Conservation (phyloP, 2,329 filamentous ascomycete genomes). For the Purpureocillium lavendulum region DNA sequence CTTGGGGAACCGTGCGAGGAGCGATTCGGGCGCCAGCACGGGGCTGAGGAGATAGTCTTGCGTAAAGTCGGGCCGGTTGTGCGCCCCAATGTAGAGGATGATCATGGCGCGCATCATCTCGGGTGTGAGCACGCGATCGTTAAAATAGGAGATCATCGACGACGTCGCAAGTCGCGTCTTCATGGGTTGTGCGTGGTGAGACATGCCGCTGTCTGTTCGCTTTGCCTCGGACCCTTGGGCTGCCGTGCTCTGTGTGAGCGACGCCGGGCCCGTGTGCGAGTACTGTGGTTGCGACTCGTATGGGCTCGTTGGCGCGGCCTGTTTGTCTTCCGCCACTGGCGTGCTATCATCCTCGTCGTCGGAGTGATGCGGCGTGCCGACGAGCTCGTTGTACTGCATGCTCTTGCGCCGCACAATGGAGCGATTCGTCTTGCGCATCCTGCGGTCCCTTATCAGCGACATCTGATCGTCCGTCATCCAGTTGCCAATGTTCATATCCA, state of each 20-base stretch:
- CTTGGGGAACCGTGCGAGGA: conserved; percentile 84
- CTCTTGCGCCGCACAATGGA: conserved; percentile 76
- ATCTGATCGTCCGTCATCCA: conserved; percentile 99
- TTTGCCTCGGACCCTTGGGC: conserved; percentile 1
- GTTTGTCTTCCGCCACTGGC: conserved; percentile 15
- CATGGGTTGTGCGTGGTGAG: conserved; percentile 50
- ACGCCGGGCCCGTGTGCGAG: conserved; percentile 36
- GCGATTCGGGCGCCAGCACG: conserved; percentile 74
- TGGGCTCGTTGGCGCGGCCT: conserved; percentile 17
- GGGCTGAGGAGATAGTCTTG: conserved; percentile 88
- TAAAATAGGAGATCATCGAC: conserved; percentile 97
- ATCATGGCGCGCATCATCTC: conserved; percentile 99
- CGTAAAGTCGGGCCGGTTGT: conserved; percentile 86
- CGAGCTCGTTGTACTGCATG: conserved; percentile 78
- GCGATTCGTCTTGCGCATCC: conserved; percentile 68
- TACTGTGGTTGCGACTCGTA: conserved; percentile 34
- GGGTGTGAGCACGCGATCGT: conserved; percentile 86
- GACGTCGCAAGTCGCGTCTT: conserved; percentile 87
- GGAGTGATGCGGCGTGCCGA: conserved; percentile 73
- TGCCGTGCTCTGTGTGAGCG: conserved; percentile 6
- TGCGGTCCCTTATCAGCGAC: conserved; percentile 80
- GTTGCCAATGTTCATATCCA: conserved; percentile 96
- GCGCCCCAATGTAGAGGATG: conserved; percentile 89
- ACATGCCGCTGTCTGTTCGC: conserved; percentile 20
- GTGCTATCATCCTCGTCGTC: conserved; percentile 58